A percentile compares a stretch with the other conserved stretches of the same genome.
Evolutionary conservation across 306 rosid genomes (phyloP).

Genomic region (Vigna unguiculata): DNA sequence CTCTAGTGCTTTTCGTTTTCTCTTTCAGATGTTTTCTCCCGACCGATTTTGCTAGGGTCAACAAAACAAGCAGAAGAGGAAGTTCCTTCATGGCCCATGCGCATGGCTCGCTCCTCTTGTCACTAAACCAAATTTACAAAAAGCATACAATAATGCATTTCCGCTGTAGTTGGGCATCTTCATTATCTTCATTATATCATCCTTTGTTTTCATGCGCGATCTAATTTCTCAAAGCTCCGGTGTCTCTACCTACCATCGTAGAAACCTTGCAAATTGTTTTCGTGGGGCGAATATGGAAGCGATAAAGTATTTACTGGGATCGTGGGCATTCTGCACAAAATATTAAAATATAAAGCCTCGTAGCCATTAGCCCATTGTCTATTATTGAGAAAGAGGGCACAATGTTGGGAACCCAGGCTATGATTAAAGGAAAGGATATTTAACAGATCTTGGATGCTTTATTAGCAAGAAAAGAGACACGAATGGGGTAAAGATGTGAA

Average conservation of each 20-base stretch:
- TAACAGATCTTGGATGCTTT: constrained; percentile 52
- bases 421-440: constrained; percentile 47
- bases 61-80: constrained; percentile 58
- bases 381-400: constrained; percentile 36
- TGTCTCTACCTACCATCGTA: constrained; percentile 26
- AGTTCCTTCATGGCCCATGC: constrained; percentile 61
- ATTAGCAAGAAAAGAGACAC: constrained; percentile 47
- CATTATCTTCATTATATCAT: constrained; percentile 34
- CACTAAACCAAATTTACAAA: constrained; percentile 41
- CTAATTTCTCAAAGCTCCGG: constrained; percentile 34
- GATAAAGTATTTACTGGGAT: constrained; percentile 10
- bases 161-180: constrained; percentile 43
- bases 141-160: constrained; percentile 58
- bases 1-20: constrained; percentile 59
- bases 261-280: constrained; percentile 24
- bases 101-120: constrained; percentile 68
- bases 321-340: constrained; percentile 37
- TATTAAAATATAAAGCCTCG: constrained; percentile 32
- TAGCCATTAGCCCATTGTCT: constrained; percentile 35
- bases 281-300: constrained; percentile 11
- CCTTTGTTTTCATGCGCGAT: constrained; percentile 33
- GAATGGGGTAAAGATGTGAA: constrained; percentile 40
- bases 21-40: background rate
- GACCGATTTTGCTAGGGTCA: constrained; percentile 40
- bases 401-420: constrained; percentile 40